Evolutionary conservation across 768 basidiomycete genomes (phyloP).

Genomic region (Trametes cingulata): DNA sequence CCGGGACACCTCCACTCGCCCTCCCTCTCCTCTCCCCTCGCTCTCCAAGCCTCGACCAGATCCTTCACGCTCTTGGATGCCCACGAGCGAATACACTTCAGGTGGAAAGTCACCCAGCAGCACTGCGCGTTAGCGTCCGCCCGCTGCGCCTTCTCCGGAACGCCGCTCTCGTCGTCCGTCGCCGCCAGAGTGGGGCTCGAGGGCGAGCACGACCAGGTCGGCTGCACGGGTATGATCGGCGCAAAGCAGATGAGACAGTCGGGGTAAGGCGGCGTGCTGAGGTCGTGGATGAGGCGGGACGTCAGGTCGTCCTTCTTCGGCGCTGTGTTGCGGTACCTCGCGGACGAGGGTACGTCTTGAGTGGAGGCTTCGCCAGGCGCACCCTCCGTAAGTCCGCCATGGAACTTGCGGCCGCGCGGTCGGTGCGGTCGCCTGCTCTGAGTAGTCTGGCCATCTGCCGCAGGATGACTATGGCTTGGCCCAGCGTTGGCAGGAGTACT

Average conservation of each 20-base stretch:
- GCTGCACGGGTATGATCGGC: conserved; percentile 72
- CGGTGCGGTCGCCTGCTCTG: background rate
- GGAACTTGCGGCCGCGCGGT: conserved; percentile 14
- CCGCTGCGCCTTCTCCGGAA: conserved; percentile 12
- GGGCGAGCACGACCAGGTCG: conserved; percentile 87
- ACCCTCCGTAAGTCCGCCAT: conserved; percentile 13
- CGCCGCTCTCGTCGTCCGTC: conserved; percentile 19
- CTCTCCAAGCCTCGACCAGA: conserved; percentile 68
- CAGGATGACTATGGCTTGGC: background rate
- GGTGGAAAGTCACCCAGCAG: conserved; percentile 91
- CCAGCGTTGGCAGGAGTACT: background rate
- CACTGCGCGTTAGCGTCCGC: conserved; percentile 46
- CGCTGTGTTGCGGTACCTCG: conserved; percentile 9
- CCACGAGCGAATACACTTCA: conserved; percentile 89
- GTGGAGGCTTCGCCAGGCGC: background rate
- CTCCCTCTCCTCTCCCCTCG: conserved; percentile 61
- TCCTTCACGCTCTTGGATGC: conserved; percentile 80
- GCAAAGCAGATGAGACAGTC: conserved; percentile 88
- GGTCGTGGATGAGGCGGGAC: conserved; percentile 63
- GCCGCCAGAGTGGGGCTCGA: conserved; percentile 44
- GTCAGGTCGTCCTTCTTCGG: conserved; percentile 64
- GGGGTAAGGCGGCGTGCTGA: conserved; percentile 69
- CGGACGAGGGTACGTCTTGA: conserved; percentile 4
- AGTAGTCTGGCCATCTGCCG: background rate
- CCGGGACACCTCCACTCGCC: conserved; percentile 95